phyloP scores from a whole-genome alignment of 208 protist genomes.

The Acanthamoeba sp. region DNA sequence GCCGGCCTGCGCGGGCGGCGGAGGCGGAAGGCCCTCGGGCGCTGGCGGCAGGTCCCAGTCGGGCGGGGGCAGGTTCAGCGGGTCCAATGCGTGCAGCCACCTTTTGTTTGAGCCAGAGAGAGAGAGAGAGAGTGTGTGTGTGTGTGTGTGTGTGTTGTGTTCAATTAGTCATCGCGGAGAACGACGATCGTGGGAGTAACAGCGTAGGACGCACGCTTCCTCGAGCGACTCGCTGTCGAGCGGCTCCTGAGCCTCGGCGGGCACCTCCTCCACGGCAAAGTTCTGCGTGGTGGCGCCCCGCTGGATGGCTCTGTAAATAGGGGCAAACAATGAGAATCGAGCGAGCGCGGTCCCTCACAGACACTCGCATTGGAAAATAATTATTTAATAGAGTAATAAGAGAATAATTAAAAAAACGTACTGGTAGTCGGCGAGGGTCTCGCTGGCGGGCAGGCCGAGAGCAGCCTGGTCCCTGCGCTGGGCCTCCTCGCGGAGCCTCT shows the following conservation, averaged over 20 bases:
- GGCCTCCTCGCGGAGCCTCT: constrained; percentile 54
- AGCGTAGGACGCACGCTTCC: not conserved
- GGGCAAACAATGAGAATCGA: not conserved
- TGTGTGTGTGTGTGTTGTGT: too few relatives aligned
- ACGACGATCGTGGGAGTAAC: too few relatives aligned
- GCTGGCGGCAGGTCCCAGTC: constrained; percentile 56
- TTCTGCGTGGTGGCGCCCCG: not conserved
- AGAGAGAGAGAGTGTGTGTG: not conserved
- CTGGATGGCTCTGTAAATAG: constrained; percentile 3
- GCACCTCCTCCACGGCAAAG: constrained; percentile 62
- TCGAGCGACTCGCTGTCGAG: constrained; percentile 50
- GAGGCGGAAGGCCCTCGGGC: constrained; percentile 23
- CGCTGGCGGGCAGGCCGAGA: constrained; percentile 55
- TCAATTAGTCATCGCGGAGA: too few relatives aligned
- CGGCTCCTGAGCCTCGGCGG: not conserved
- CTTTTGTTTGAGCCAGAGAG: not conserved
- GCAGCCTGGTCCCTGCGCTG: constrained; percentile 51
- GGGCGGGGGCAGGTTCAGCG: constrained; percentile 21
- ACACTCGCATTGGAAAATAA: too few relatives aligned
- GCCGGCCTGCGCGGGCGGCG: constrained; percentile 9
- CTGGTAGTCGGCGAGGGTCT: constrained; percentile 59
- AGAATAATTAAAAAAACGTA: too few relatives aligned
- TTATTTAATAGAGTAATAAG: too few relatives aligned
- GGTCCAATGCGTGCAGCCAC: constrained; percentile 36
- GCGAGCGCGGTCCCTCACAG: too few relatives aligned